These are phyloP conservation scores for Colletotrichum brevisporum DNA, from an alignment of 2,329 filamentous ascomycete genomes.

Conservation along the genomic window DNA sequence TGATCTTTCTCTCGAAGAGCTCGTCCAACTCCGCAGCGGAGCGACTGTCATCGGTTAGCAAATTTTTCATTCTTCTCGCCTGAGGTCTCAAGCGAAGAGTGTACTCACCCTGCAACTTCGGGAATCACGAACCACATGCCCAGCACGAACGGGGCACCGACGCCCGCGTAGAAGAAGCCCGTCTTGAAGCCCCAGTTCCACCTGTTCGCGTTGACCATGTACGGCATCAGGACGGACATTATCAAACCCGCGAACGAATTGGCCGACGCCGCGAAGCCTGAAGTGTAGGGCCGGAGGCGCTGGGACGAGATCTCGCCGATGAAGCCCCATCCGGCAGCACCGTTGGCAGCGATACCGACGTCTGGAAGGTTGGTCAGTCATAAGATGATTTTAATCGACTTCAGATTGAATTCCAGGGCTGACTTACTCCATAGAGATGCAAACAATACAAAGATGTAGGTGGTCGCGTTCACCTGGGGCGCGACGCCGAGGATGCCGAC, in stretches of 20 bases:
- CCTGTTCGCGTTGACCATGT: constrained; percentile 50
- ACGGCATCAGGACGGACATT: constrained; percentile 46
- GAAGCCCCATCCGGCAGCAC: constrained; percentile 48
- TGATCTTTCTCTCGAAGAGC: constrained; percentile 45
- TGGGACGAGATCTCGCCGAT: constrained; percentile 53
- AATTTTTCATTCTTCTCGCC: too few species aligned
- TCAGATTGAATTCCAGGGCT: too few species aligned
- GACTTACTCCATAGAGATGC: constrained; percentile 40
- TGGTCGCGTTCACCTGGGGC: constrained; percentile 21
- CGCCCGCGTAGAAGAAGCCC: constrained; percentile 48
- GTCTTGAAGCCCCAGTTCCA: constrained; percentile 51
- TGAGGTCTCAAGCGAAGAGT: too few species aligned
- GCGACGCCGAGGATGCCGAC: constrained; percentile 34
- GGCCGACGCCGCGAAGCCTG: constrained; percentile 47
- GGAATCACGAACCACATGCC: constrained; percentile 43
- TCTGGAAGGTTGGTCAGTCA: constrained; percentile 33
- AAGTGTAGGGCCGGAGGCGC: constrained; percentile 49
- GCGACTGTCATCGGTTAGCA: constrained; percentile 6
- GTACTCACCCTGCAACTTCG: constrained; percentile 32
- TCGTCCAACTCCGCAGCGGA: constrained; percentile 47
- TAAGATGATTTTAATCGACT: too few species aligned
- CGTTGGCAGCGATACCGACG: constrained; percentile 46
- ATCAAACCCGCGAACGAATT: constrained; percentile 42
- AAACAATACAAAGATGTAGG: constrained; percentile 39
- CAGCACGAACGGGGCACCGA: constrained; percentile 47